A percentile compares a stretch with the other conserved stretches of the same genome.
Conservation (phyloP, 1,284 basidiomycete species). For the Moniliella sp. region DNA sequence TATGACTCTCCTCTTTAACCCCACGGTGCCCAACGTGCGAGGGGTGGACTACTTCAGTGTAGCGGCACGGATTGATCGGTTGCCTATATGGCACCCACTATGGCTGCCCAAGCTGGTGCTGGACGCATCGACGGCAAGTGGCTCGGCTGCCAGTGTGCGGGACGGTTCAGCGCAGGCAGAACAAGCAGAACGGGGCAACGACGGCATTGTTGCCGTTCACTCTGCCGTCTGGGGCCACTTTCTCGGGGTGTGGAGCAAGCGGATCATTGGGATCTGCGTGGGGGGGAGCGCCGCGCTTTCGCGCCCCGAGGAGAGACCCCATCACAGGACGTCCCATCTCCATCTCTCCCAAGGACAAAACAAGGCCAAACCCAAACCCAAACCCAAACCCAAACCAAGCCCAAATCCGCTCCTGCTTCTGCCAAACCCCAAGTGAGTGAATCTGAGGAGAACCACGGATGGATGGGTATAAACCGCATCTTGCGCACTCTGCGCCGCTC, state of each 20-base stretch:
- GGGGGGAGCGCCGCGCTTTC: slow-evolving; percentile 40
- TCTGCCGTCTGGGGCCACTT: slow-evolving; percentile 36
- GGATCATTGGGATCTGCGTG: slow-evolving; percentile 92
- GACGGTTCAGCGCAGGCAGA: slow-evolving; percentile 36
- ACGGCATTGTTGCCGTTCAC: slow-evolving; percentile 65
- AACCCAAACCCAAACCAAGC: too few relatives aligned
- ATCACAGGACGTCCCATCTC: too few relatives aligned
- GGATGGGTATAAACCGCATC: too few relatives aligned
- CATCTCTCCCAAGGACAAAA: too few relatives aligned
- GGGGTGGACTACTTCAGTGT: slow-evolving; percentile 77
- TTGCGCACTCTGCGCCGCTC: too few relatives aligned
- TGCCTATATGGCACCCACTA: slow-evolving; percentile 73
- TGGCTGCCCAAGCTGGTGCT: slow-evolving; percentile 88
- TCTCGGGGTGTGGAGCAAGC: slow-evolving; percentile 72
- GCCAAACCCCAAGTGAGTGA: too few relatives aligned
- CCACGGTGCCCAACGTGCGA: slow-evolving; percentile 57
- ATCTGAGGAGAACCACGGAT: too few relatives aligned
- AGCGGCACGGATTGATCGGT: slow-evolving; percentile 51
- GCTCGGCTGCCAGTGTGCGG: slow-evolving; percentile 15
- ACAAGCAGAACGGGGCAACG: slow-evolving; percentile 87
- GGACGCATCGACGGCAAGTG: slow-evolving; percentile 42
- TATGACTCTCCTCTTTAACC: slow-evolving; percentile 71
- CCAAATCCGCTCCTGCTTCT: too few relatives aligned
- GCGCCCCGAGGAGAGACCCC: too few relatives aligned
- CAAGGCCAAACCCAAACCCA: too few relatives aligned